Evolutionary conservation across 129 eudicot species (phyloP), one percentile per base, ranked within the genome.

Genomic region (Centaurea solstitialis): DNA sequence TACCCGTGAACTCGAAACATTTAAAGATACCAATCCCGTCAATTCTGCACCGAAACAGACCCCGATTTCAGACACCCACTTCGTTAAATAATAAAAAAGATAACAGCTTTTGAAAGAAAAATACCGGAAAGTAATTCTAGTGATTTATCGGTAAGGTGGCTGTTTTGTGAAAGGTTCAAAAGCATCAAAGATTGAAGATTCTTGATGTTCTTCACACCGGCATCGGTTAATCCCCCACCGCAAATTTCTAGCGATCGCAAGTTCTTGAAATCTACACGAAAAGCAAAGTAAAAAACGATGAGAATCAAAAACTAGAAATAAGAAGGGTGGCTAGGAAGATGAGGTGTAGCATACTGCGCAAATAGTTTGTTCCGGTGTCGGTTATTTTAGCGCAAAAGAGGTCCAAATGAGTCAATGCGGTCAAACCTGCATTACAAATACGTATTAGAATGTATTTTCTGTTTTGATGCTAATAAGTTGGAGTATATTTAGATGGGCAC

Each of bases 201-300:
- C 78, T 96, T 93, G 33, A 96, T 93, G 82, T 96, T 96, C 76
- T 93, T 96, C 83, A 96, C 99, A 78, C 99, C 99, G 9, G 86
- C 89, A 86, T 96, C 99, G 8, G 98, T 93, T 78, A 96, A 72
- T 40, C 95, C 95, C 11, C 99, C 98, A 6, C 99, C 93, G 74
- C 99, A 96, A 17, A 96, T 88, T 87, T 96, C 99, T 68, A 96
- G 89, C 23, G 98, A 91, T 35, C 89, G 87, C 59, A 96, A 82
- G 62, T 91, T 91, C 82, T 91, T 96, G 72, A 93, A 86, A 87
- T 79, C 99, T 96, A 71, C 45, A 85, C 0, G 17, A 81, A 35
- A 82, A 69, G 11, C 71, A 37, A 78, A 47, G 24, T 68, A 26
- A 45, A 6, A 35, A 13, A 30, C 4, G 3, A 24, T 20, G 12